Evolutionary conservation across 257 asterid species (phyloP).

Genomic region (Jacaranda copaia): DNA sequence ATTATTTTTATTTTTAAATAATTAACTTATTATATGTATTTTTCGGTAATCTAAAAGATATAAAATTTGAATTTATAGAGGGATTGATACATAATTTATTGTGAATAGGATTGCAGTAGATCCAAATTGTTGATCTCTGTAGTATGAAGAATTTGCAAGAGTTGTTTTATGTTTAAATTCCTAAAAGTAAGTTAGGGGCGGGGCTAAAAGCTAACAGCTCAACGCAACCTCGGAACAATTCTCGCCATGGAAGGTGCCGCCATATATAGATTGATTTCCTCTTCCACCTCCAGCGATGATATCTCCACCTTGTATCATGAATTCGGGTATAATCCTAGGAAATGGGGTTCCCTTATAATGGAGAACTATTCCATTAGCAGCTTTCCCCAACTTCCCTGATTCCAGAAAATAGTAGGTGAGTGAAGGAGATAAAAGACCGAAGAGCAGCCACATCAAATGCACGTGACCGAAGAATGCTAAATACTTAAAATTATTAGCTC

Average conservation of each 20-base stretch:
- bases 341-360: constrained; percentile 94
- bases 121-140: no score
- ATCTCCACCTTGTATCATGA: constrained; percentile 99
- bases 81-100: no score
- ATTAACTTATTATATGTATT: no score
- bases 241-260: constrained; percentile 80
- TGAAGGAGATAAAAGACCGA: constrained; percentile 13
- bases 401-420: constrained; percentile 21
- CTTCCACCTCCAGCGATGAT: constrained; percentile 75
- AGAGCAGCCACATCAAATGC: constrained; percentile 14
- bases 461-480: constrained; percentile 7
- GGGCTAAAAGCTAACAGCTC: no score
- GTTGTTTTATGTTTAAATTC: no score
- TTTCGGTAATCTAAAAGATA: no score
- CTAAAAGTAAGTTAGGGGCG: no score
- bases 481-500: constrained; percentile 8
- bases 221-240: no score
- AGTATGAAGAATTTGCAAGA: no score
- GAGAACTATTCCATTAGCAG: constrained; percentile 70
- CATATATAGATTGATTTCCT: constrained; percentile 81
- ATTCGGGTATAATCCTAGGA: constrained; percentile 97
- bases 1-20: no score
- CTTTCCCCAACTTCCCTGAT: constrained; percentile 92
- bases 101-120: no score
- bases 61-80: no score